Conservation (phyloP, 2,329 filamentous ascomycete genomes). For the Trichoderma endophyticum region DNA sequence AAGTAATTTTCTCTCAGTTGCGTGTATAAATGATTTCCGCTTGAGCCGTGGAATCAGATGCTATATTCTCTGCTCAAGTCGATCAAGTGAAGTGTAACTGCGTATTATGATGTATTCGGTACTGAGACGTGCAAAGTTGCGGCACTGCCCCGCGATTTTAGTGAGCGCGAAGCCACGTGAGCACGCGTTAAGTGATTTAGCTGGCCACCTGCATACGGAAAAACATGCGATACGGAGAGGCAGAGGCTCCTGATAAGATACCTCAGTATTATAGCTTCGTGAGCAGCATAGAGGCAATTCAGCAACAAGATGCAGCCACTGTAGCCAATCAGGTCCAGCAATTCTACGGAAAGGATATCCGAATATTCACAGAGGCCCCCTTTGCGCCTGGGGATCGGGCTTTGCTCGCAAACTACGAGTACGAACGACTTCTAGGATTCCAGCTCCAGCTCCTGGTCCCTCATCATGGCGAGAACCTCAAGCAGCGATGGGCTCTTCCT, state of each 20-base stretch:
- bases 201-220: neutral
- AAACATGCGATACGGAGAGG: constrained; percentile 13
- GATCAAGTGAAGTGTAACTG: neutral
- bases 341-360: neutral
- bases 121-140: neutral
- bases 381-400: neutral
- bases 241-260: neutral
- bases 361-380: neutral
- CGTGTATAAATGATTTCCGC: neutral
- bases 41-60: neutral
- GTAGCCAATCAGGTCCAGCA: neutral
- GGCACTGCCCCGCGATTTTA: neutral
- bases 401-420: neutral
- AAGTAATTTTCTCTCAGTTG: neutral
- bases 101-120: neutral
- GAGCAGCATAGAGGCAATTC: neutral
- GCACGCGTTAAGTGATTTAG: constrained; percentile 24
- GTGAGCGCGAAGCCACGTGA: constrained; percentile 32
- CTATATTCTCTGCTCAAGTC: neutral
- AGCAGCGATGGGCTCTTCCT: neutral
- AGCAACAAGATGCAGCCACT: neutral
- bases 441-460: neutral
- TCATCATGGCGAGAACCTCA: constrained; percentile 10
- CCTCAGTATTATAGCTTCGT: neutral
- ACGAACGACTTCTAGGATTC: neutral